These are phyloP conservation scores for Eucalyptus curtisii DNA, from an alignment of 345 rosid species.

Conservation along the genomic window DNA sequence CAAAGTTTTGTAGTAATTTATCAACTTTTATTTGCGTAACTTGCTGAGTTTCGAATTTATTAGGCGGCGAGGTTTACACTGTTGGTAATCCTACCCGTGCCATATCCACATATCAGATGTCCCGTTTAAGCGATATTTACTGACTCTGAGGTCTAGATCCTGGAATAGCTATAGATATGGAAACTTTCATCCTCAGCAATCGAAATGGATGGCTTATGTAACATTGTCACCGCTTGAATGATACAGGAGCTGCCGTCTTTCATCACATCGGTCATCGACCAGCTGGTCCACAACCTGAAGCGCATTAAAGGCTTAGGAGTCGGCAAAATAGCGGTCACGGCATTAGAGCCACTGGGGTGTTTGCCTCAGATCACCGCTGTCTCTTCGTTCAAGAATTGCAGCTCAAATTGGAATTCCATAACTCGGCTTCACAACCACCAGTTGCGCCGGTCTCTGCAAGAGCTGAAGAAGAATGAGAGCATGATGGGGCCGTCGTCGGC, in stretches of 20 bases:
- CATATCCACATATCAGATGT: neutral
- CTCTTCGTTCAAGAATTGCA: conserved; percentile 13
- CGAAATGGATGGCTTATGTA: neutral
- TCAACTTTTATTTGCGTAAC: neutral
- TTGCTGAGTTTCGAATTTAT: neutral
- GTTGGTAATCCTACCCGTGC: neutral
- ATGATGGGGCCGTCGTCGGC: neutral
- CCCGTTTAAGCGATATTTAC: neutral
- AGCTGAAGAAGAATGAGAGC: neutral
- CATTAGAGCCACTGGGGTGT: conserved; percentile 14
- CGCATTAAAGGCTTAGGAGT: conserved; percentile 18
- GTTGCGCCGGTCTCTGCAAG: neutral
- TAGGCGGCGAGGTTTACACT: neutral
- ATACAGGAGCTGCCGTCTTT: conserved; percentile 3
- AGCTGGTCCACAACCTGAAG: conserved; percentile 9
- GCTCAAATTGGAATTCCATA: neutral
- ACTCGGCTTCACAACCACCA: conserved; percentile 13
- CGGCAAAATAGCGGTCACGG: conserved; percentile 8
- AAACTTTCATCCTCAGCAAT: neutral
- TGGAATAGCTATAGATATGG: neutral
- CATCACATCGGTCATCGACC: neutral
- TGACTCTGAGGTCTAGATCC: neutral
- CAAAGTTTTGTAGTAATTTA: neutral
- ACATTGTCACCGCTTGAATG: neutral
- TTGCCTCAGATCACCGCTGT: conserved; percentile 7